Evolutionary conservation across 805 yeast species (phyloP).

Genomic region (Spencermartinsiella europaea): DNA sequence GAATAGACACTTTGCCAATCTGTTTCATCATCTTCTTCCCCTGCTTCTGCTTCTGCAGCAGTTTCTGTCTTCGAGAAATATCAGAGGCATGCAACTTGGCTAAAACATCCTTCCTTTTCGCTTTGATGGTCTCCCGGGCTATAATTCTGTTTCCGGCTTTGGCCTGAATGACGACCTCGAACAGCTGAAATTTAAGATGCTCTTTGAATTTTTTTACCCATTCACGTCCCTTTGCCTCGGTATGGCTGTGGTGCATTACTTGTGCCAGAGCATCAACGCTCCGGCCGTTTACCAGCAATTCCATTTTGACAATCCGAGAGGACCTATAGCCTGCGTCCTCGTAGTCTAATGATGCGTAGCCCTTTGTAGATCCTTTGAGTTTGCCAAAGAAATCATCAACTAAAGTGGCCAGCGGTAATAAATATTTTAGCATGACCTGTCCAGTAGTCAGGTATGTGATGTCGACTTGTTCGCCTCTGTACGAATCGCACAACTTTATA

Average conservation of each 20-base stretch:
- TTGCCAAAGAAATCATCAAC: slow-evolving; percentile 96
- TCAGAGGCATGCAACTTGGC: slow-evolving; percentile 93
- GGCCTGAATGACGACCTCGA: slow-evolving; percentile 92
- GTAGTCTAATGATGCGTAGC: slow-evolving; percentile 91
- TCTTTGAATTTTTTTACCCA: slow-evolving; percentile 81
- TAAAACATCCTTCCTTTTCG: slow-evolving; percentile 90
- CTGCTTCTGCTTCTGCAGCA: slow-evolving; percentile 83
- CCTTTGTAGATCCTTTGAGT: slow-evolving; percentile 81
- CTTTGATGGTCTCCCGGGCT: slow-evolving; percentile 91
- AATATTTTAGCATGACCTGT: slow-evolving; percentile 75
- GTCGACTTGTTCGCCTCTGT: slow-evolving; percentile 79
- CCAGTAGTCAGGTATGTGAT: slow-evolving; percentile 71
- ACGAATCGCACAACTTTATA: slow-evolving; percentile 76
- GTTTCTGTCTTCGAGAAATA: slow-evolving; percentile 80
- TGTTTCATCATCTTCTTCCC: slow-evolving; percentile 84
- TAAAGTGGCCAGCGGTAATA: slow-evolving; percentile 78
- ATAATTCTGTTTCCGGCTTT: slow-evolving; percentile 70
- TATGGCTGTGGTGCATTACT: slow-evolving; percentile 79
- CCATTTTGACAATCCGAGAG: slow-evolving; percentile 81
- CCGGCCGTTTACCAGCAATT: slow-evolving; percentile 80
- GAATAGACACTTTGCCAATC: slow-evolving; percentile 70
- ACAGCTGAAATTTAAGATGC: slow-evolving; percentile 73
- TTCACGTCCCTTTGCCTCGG: slow-evolving; percentile 65
- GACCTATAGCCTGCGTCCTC: slow-evolving; percentile 85
- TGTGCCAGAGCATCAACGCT: slow-evolving; percentile 90